phyloP scores from a whole-genome alignment of 1,284 basidiomycete species.

The Cutaneotrichosporon cavernicola region DNA sequence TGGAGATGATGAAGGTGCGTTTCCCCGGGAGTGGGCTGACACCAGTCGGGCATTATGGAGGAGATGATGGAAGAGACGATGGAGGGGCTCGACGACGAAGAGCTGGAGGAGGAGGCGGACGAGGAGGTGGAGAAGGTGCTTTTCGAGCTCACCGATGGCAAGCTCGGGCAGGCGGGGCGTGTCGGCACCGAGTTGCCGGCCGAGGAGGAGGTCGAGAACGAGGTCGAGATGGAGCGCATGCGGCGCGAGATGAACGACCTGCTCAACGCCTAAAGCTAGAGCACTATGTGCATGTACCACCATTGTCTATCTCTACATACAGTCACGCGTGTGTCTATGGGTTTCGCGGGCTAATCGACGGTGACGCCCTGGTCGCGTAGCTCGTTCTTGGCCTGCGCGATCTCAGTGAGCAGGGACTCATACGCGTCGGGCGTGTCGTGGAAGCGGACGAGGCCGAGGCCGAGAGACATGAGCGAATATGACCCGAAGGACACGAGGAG shows the following conservation, averaged over 20 bases:
- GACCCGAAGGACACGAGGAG: conserved; percentile 70
- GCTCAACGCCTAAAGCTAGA: conserved; percentile 62
- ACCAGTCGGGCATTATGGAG: conserved; percentile 84
- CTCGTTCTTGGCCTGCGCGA: conserved; percentile 68
- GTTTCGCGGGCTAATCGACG: conserved; percentile 59
- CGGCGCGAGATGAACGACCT: conserved; percentile 79
- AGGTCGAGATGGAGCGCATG: conserved; percentile 81
- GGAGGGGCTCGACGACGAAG: conserved; percentile 78
- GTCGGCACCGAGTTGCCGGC: conserved; percentile 71
- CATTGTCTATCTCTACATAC: conserved; percentile 15
- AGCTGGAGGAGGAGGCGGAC: conserved; percentile 93
- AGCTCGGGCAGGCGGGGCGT: conserved; percentile 76
- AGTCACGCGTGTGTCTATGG: background rate
- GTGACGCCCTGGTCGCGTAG: conserved; percentile 64
- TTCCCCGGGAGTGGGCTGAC: conserved; percentile 11
- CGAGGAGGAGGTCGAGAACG: conserved; percentile 75
- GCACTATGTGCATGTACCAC: conserved; percentile 16
- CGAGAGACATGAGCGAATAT: conserved; percentile 69
- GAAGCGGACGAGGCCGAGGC: conserved; percentile 68
- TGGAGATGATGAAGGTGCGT: conserved; percentile 97
- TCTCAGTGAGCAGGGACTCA: conserved; percentile 62
- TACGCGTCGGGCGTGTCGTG: conserved; percentile 75
- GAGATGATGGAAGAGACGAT: conserved; percentile 89
- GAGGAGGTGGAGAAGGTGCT: conserved; percentile 96
- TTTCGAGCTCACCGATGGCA: conserved; percentile 93